These are phyloP conservation scores for Tripidium arundinaceum DNA, from an alignment of 202 grass and related monocot genomes.

Conservation along the genomic window DNA sequence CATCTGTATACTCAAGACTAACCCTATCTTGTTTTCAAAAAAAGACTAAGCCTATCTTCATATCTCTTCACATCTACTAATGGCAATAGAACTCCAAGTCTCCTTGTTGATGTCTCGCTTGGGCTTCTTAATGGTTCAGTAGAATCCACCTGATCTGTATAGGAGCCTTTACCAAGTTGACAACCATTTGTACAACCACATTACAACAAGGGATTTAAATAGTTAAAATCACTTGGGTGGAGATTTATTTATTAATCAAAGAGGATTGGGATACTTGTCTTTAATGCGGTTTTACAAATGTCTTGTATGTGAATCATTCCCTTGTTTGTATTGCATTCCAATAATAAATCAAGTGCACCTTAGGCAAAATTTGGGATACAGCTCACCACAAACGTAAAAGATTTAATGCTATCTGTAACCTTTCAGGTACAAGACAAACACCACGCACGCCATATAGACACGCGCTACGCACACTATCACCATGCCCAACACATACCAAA, in stretches of 20 bases:
- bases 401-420: neutral
- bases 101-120: no score
- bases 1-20: no score
- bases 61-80: no score
- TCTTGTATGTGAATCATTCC: neutral
- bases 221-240: no score
- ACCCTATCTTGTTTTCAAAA: no score
- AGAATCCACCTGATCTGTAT: no score
- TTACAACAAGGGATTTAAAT: no score
- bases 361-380: neutral
- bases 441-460: neutral
- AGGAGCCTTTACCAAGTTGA: no score
- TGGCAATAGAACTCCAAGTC: no score
- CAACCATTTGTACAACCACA: no score
- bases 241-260: neutral
- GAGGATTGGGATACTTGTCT: neutral
- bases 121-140: no score
- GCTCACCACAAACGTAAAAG: neutral
- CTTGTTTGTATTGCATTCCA: neutral
- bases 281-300: neutral
- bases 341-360: neutral
- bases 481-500: neutral
- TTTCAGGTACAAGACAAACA: neutral
- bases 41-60: no score
- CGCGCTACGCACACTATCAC: neutral